These are phyloP conservation scores for Ensete glaucum DNA, from an alignment of 176 grass and related monocot species.

Conservation along the genomic window DNA sequence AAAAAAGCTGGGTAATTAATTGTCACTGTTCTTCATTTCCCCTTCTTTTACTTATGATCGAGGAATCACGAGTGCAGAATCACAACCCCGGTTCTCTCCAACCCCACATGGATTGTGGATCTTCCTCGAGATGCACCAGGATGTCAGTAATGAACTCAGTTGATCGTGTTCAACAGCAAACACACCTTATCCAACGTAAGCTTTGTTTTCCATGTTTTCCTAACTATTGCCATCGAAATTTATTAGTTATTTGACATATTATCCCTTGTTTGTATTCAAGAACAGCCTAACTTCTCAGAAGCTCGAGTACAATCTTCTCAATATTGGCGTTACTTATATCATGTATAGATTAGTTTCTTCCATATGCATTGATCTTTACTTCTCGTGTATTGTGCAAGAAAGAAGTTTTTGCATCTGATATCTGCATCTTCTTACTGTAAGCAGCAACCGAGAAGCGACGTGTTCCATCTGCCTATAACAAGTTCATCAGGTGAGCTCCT, in stretches of 20 bases:
- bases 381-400: too few relatives aligned
- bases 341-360: too few relatives aligned
- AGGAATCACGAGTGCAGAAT: conserved; percentile 29
- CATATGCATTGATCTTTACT: too few relatives aligned
- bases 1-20: too few relatives aligned
- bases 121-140: conserved; percentile 40
- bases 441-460: conserved; percentile 54
- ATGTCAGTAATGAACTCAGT: conserved; percentile 30
- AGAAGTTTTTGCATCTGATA: too few relatives aligned
- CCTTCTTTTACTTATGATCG: neutral
- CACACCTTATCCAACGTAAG: conserved; percentile 48
- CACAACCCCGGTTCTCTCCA: conserved; percentile 29
- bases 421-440: neutral
- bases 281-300: too few relatives aligned
- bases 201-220: neutral
- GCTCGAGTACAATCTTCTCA: too few relatives aligned
- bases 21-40: too few relatives aligned
- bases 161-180: conserved; percentile 27
- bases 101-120: conserved; percentile 33
- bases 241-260: neutral
- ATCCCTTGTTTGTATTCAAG: neutral
- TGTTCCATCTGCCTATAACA: conserved; percentile 74
- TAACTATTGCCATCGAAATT: neutral
- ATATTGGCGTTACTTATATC: too few relatives aligned
- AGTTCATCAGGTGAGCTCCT: conserved; percentile 67